phyloP scores from a whole-genome alignment of 768 basidiomycete genomes.

The Galerina sulciceps region DNA sequence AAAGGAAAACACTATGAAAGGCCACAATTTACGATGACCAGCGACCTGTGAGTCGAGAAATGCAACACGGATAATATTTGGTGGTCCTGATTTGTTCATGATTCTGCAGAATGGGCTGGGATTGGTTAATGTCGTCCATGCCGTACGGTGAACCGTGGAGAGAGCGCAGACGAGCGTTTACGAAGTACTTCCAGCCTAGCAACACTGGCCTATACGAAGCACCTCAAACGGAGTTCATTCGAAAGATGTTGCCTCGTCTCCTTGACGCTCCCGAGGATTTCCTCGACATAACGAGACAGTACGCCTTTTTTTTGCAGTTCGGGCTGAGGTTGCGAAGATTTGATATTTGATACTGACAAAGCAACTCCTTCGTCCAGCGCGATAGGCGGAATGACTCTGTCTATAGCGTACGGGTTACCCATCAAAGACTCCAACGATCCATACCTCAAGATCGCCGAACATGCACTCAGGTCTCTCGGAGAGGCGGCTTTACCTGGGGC shows the following conservation, averaged over 20 bases:
- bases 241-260: constrained; percentile 32
- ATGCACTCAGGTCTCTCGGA: not conserved
- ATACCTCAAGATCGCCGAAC: not conserved
- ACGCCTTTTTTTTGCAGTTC: constrained; percentile 9
- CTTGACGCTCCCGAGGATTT: constrained; percentile 42
- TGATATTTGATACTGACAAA: too few species aligned
- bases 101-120: constrained; percentile 41
- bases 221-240: constrained; percentile 30
- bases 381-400: not conserved
- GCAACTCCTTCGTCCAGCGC: not conserved
- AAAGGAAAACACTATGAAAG: not conserved
- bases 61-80: not conserved
- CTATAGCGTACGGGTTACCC: not conserved
- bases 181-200: constrained; percentile 41
- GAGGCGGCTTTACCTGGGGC: not conserved
- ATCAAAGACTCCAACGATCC: not conserved
- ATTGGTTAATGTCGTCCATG: constrained; percentile 43
- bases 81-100: not conserved
- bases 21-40: constrained; percentile 1
- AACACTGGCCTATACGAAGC: constrained; percentile 34
- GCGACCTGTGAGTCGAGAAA: constrained; percentile 10
- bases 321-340: too few species aligned
- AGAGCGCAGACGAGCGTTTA: constrained; percentile 42
- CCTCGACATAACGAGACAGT: constrained; percentile 40
- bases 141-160: constrained; percentile 46